A percentile compares a stretch with the other conserved stretches of the same genome.
Evolutionary conservation across 2,329 filamentous ascomycete genomes (phyloP).

Genomic region (Cercospora sojina): DNA sequence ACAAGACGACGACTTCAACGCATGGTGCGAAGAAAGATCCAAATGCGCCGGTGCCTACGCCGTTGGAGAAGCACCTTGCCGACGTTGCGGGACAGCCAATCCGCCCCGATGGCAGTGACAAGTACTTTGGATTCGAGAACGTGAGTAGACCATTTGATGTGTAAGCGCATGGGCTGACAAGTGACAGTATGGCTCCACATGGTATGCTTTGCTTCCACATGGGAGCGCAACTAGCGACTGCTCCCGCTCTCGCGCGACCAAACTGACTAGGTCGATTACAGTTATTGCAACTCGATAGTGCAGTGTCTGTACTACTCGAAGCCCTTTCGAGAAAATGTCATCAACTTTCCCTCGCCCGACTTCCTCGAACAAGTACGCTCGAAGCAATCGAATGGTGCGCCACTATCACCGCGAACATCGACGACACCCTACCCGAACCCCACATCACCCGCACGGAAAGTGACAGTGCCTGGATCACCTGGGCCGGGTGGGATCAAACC

Average conservation of each 20-base stretch:
- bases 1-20: constrained; percentile 46
- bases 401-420: constrained; percentile 38
- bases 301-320: constrained; percentile 96
- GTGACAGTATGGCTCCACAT: constrained; percentile 89
- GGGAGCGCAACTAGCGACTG: neutral
- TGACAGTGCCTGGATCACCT: constrained; percentile 54
- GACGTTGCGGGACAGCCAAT: constrained; percentile 74
- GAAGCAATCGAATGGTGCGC: constrained; percentile 29
- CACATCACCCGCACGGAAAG: constrained; percentile 45
- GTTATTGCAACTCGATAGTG: constrained; percentile 97
- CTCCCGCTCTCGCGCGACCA: neutral
- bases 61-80: constrained; percentile 72
- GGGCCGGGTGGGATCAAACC: constrained; percentile 62
- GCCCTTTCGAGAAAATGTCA: constrained; percentile 87
- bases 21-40: constrained; percentile 59
- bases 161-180: constrained; percentile 16
- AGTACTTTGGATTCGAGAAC: constrained; percentile 98
- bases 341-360: constrained; percentile 79
- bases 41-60: constrained; percentile 56
- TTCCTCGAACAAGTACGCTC: constrained; percentile 67
- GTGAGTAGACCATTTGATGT: constrained; percentile 57
- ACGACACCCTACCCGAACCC: constrained; percentile 40
- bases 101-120: constrained; percentile 86
- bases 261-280: constrained; percentile 43
- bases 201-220: constrained; percentile 57